Evolutionary conservation across 1,284 basidiomycete genomes (phyloP).

Genomic region (Cutaneotrichosporon sp.): DNA sequence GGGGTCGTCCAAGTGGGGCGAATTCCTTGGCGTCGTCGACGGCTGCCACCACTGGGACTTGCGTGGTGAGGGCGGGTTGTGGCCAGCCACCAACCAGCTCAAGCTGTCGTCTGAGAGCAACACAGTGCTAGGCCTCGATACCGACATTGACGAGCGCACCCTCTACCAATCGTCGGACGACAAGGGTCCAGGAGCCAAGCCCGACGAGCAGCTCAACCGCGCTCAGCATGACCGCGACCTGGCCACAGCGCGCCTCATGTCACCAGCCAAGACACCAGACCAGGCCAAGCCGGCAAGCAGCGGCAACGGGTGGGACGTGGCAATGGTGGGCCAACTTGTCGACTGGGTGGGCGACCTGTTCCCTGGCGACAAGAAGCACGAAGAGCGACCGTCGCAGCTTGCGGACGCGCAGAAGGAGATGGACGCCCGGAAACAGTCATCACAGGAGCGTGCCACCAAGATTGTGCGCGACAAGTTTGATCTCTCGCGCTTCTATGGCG

Average conservation of each 20-base stretch:
- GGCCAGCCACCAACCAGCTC: slow-evolving; percentile 39
- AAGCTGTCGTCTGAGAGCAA: slow-evolving; percentile 34
- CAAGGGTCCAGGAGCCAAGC: slow-evolving; percentile 10
- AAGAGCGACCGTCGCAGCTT: slow-evolving; percentile 41
- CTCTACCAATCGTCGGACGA: slow-evolving; percentile 7
- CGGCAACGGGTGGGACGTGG: slow-evolving; percentile 40
- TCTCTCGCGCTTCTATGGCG: slow-evolving; percentile 52
- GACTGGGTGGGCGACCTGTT: slow-evolving; percentile 53
- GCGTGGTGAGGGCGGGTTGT: slow-evolving; percentile 66
- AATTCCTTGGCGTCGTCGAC: slow-evolving; percentile 86
- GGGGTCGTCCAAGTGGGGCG: slow-evolving; percentile 85
- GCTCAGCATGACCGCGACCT: slow-evolving; percentile 24
- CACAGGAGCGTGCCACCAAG: slow-evolving; percentile 24
- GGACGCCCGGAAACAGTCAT: slow-evolving; percentile 18
- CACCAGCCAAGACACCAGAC: slow-evolving; percentile 12
- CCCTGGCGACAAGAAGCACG: slow-evolving; percentile 35
- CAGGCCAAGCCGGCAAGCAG: slow-evolving; percentile 7
- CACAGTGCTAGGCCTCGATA: slow-evolving; percentile 16
- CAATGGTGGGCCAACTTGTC: slow-evolving; percentile 50
- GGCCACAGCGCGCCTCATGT: slow-evolving; percentile 24
- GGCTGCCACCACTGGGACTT: slow-evolving; percentile 97
- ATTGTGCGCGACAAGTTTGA: slow-evolving; percentile 52
- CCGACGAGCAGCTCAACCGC: slow-evolving; percentile 20
- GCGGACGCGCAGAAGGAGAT: slow-evolving; percentile 46
- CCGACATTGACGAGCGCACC: not conserved